Evolutionary conservation across 306 rosid species (phyloP).

Genomic region (Prunus persica): DNA sequence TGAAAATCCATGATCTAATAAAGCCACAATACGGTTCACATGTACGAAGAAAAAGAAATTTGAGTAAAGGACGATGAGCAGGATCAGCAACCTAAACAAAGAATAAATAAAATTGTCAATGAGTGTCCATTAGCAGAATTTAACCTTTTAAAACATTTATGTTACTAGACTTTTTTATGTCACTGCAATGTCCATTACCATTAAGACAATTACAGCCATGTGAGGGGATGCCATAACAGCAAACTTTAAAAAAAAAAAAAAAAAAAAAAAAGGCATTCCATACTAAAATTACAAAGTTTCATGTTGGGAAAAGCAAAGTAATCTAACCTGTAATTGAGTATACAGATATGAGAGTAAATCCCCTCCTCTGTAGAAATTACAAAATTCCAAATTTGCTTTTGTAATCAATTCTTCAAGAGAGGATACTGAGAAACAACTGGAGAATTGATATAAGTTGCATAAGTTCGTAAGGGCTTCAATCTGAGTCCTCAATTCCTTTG

Average conservation of each 20-base stretch:
- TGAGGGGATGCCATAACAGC: background rate
- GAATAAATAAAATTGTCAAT: background rate
- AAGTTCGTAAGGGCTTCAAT: conserved; percentile 70
- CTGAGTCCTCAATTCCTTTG: conserved; percentile 58
- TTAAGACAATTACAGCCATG: background rate
- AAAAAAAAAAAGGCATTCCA: too few relatives aligned
- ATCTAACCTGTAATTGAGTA: conserved; percentile 71
- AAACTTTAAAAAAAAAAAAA: too few relatives aligned
- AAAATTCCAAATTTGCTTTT: conserved; percentile 47
- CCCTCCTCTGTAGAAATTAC: conserved; percentile 69
- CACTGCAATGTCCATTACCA: background rate
- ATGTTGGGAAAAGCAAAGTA: conserved; percentile 17
- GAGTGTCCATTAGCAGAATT: conserved; percentile 3
- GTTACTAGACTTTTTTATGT: background rate
- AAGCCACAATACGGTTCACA: conserved; percentile 91
- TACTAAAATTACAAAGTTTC: background rate
- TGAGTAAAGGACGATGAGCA: conserved; percentile 68
- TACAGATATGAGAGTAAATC: conserved; percentile 71
- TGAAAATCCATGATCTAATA: conserved; percentile 91
- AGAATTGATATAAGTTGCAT: conserved; percentile 55
- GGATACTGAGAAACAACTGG: conserved; percentile 42
- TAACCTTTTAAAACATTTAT: background rate
- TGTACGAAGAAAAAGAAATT: conserved; percentile 81
- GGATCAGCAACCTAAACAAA: conserved; percentile 88
- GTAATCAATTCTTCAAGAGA: conserved; percentile 46